These are phyloP conservation scores for Microdochium paspali DNA, from an alignment of 2,329 filamentous ascomycete species.

Conservation along the genomic window DNA sequence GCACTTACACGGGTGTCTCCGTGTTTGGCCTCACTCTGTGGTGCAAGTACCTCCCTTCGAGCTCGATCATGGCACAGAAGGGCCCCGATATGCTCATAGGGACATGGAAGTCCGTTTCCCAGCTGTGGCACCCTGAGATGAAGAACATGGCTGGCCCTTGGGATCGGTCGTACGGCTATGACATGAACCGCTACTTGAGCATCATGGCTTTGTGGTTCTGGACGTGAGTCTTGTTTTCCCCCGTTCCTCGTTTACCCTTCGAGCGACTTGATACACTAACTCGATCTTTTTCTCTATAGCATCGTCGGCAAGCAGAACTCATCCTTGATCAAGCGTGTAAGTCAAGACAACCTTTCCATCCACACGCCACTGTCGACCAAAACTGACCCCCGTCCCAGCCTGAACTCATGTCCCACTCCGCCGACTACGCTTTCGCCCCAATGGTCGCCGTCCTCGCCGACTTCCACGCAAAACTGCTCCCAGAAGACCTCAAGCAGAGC, in stretches of 20 bases:
- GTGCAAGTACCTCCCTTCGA: slow-evolving; percentile 46
- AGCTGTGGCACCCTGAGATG: slow-evolving; percentile 48
- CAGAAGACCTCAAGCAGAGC: slow-evolving; percentile 24
- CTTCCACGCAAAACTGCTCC: slow-evolving; percentile 36
- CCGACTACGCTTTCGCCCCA: slow-evolving; percentile 49
- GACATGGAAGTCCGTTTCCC: slow-evolving; percentile 40
- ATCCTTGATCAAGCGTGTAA: slow-evolving; percentile 21
- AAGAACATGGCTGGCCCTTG: slow-evolving; percentile 55
- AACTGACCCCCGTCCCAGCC: slow-evolving; percentile 18
- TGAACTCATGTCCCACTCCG: slow-evolving; percentile 46
- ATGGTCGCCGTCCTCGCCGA: slow-evolving; percentile 44
- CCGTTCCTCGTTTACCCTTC: not conserved
- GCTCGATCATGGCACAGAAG: slow-evolving; percentile 42
- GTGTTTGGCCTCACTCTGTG: slow-evolving; percentile 49
- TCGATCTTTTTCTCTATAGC: not conserved
- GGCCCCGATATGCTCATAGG: slow-evolving; percentile 39
- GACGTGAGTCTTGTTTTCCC: slow-evolving; percentile 20
- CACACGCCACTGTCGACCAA: not conserved
- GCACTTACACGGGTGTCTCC: slow-evolving; percentile 54
- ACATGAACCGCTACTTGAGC: slow-evolving; percentile 53
- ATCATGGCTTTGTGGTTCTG: slow-evolving; percentile 50
- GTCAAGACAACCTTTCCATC: slow-evolving; percentile 1
- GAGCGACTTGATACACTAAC: not conserved
- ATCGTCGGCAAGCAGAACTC: slow-evolving; percentile 38
- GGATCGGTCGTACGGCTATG: slow-evolving; percentile 54